These are phyloP conservation scores for Botrytis fragariae DNA, from an alignment of 2,329 filamentous ascomycete species.

Conservation along the genomic window DNA sequence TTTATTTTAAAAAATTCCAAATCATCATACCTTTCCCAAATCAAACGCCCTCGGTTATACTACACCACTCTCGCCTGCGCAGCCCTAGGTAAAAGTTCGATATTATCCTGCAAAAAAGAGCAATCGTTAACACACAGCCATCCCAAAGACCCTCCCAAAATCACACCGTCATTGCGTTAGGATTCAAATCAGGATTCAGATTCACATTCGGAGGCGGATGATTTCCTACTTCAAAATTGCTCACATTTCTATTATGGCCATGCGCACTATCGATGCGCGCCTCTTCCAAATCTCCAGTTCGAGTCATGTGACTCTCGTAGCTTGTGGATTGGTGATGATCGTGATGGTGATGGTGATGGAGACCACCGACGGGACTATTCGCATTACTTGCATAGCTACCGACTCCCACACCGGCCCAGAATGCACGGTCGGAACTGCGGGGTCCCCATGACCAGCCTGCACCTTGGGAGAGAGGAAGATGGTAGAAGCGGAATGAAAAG, in stretches of 20 bases:
- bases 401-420: conserved; percentile 69
- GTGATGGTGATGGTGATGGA: conserved; percentile 2
- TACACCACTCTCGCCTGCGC: neutral
- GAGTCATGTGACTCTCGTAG: conserved; percentile 4
- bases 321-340: neutral
- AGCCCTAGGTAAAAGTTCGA: conserved; percentile 23
- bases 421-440: conserved; percentile 68
- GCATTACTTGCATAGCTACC: conserved; percentile 38
- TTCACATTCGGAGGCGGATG: neutral
- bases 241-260: conserved; percentile 11
- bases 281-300: conserved; percentile 21
- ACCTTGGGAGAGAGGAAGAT: conserved; percentile 73
- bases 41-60: neutral
- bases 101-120: conserved; percentile 22
- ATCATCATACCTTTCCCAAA: neutral
- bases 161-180: neutral
- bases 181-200: neutral
- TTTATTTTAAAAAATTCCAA: neutral
- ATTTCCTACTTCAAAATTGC: conserved; percentile 12
- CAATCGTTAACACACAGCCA: conserved; percentile 14
- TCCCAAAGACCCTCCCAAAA: neutral
- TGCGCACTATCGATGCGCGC: conserved; percentile 6
- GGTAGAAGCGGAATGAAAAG: conserved; percentile 81
- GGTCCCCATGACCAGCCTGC: conserved; percentile 90
- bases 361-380: conserved; percentile 15